Conservation (phyloP, 495 filamentous ascomycete genomes). For the Astrothelium subdiscretum region DNA sequence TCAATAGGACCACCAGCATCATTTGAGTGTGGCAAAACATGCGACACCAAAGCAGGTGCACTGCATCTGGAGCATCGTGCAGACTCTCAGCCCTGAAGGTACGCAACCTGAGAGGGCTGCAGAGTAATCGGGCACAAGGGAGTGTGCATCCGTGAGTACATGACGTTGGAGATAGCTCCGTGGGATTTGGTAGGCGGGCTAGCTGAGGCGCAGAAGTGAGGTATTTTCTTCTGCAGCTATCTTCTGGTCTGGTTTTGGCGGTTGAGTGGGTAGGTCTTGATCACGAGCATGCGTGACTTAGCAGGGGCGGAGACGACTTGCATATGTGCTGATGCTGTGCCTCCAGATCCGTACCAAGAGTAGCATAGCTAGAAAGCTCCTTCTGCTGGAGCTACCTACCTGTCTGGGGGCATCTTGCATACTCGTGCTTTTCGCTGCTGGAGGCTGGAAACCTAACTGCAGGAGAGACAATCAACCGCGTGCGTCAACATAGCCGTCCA, state of each 20-base stretch:
- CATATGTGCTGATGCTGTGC: not conserved
- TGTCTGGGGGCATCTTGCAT: not conserved
- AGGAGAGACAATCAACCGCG: not conserved
- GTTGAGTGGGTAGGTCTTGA: not conserved
- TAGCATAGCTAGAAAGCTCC: not conserved
- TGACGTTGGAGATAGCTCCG: not conserved
- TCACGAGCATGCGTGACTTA: not conserved
- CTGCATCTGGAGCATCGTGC: not conserved
- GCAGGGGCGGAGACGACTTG: not conserved
- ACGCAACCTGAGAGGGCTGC: not conserved
- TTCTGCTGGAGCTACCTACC: not conserved
- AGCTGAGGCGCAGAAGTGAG: not conserved
- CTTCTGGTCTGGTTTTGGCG: not conserved
- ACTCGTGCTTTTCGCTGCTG: not conserved
- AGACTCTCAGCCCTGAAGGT: not conserved
- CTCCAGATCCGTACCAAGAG: not conserved
- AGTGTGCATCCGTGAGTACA: too few species aligned
- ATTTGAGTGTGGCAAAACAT: not conserved
- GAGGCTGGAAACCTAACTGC: not conserved
- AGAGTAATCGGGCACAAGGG: too few species aligned
- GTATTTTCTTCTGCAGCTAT: not conserved
- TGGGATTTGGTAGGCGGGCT: not conserved
- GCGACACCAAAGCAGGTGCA: not conserved
- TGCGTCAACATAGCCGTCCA: not conserved
- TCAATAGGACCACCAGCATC: not conserved